Base-by-base conservation (phyloP, 768 basidiomycete genomes). In the Lactarius hengduanensis region DNA sequence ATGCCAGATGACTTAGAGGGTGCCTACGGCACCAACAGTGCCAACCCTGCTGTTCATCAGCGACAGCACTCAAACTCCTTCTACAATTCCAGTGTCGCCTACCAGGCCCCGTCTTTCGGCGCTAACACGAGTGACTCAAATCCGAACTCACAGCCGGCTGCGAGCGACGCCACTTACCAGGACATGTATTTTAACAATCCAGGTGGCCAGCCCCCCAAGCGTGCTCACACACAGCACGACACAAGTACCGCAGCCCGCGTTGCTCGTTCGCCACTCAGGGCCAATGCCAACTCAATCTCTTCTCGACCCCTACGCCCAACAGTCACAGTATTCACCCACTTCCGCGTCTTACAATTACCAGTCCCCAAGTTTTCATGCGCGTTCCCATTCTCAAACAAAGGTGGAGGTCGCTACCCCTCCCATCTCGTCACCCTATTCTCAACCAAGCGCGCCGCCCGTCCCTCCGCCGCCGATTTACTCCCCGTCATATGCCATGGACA, bases 301-400 rank as follows among this genome's bases (percentile, higher is more conserved):
- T 55, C 80, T 90, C 70, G 90, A 91, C 75, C 86, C 87, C 36
- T 91, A 91, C 74, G 81, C 86, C 62, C 77, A 87, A n/a, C 89
- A 90, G 77, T 74, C 83, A 34, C 84, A 82, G 74, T 89, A 89
- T 73, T 86, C 87, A 63, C 86, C 88, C 10, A 81, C 87, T 5
- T 77, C 83, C 54, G 77, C 83, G 72, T 72, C 82, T 40, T 88
- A 81, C 74, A 75, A 76, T 47, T 81, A 82, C 67, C 79, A 75
- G 57, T 75, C 78, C 74, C 63, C 77, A 30, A 65, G 75, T 38
- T 79, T 79, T 61, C 72, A 74, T 38, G 80, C 76, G 77, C 83
- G 76, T 78, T 80, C 71, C 72, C 83, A 84, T 63, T 77, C 84
- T 45, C 87, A 89, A 72, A 78, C 80, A 81, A 87, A 74, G 75